These are phyloP conservation scores for Sarocladium kiliense DNA, from an alignment of 2,329 filamentous ascomycete species.

Conservation along the genomic window DNA sequence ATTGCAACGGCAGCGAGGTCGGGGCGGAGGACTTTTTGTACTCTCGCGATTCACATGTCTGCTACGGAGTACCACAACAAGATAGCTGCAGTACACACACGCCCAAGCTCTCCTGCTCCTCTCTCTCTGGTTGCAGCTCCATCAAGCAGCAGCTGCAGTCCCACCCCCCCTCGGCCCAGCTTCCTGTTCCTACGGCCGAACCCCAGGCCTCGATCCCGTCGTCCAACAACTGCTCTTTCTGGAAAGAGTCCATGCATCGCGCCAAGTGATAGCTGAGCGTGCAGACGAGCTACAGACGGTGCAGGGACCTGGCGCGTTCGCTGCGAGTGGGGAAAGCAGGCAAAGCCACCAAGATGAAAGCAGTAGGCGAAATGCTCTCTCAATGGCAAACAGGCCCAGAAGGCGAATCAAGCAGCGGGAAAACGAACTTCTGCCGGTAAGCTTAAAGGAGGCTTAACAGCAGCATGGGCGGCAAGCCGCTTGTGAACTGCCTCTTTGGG, in stretches of 20 bases:
- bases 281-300: too few relatives aligned
- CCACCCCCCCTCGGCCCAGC: conserved; percentile 1
- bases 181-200: not conserved
- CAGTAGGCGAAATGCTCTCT: not conserved
- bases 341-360: not conserved
- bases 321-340: too few relatives aligned
- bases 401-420: not conserved
- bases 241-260: not conserved
- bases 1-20: not conserved
- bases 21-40: not conserved
- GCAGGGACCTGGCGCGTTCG: too few relatives aligned
- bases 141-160: not conserved
- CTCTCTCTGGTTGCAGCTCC: too few relatives aligned
- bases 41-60: not conserved
- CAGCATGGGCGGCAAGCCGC: not conserved
- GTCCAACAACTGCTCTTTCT: not conserved
- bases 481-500: conserved; percentile 5
- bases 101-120: not conserved
- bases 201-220: not conserved
- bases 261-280: conserved; percentile 8
- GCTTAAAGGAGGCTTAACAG: not conserved
- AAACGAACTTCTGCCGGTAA: not conserved
- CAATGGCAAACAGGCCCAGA: not conserved
- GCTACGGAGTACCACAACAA: not conserved
- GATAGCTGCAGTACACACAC: too few relatives aligned